Evolutionary conservation across 306 rosid species (phyloP), one percentile per base, ranked within the genome.

Genomic region (Aeschynomene evenia): DNA sequence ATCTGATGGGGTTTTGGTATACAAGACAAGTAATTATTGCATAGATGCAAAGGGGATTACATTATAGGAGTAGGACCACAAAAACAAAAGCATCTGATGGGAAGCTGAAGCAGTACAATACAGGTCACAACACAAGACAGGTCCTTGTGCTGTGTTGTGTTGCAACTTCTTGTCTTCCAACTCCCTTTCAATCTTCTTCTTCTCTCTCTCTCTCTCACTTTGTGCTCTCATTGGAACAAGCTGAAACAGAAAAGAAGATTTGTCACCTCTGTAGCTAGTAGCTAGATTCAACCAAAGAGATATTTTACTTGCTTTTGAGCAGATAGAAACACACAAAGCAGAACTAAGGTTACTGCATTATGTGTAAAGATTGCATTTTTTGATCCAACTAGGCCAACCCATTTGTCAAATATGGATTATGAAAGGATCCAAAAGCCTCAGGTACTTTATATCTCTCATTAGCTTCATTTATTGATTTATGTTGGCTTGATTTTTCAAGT

Each of bases 371-470:
- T 52, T 66, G 53, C 66, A 66, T 59, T 79, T 79, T 64, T 69
- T 82, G 16, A 70, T 57, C 28, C 73, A 40, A 55, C 55, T 45
- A 54, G 36, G 18, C 46, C 67, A 19, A 2, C 77, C 75, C 80
- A 34, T 52, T 60, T 65, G 0, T 69, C 78, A 66, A 56, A 40
- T 31, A 94, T 94, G 98, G 98, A 90, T 57, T 94, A 94, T 70
- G 90, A 90, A 77, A 85, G 96, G 94, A 94, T 94, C 89, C 96
- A 84, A 71, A 90, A 94, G 80, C 88, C 97, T 75, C 97, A 85
- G 97, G 94, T 92, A 65, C 28, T 78, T 19, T 59, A 19, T 52
- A 33, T 46, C 36, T 71, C 48, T 52, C 58, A 69, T 20, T 48
- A 12, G 18, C 33, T 52, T 70, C 42, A 14, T n/a, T 23, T 28